phyloP scores from a whole-genome alignment of 371 early-diverging fungal genomes.

The Circinella minor region DNA sequence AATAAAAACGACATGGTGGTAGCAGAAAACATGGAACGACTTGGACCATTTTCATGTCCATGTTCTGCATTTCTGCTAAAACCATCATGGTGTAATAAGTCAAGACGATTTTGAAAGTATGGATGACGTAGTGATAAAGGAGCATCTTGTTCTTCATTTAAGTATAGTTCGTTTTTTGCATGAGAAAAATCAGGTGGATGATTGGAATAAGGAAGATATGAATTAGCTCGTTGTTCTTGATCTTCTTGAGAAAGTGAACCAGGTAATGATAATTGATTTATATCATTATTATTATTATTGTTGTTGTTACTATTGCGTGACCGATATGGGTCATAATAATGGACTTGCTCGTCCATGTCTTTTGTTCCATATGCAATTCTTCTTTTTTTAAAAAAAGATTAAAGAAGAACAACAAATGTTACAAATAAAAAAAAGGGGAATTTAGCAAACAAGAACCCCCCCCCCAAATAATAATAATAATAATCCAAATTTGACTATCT shows the following conservation, averaged over 20 bases:
- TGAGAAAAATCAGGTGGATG: constrained; percentile 24
- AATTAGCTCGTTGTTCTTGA: constrained; percentile 13
- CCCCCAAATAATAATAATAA: no score
- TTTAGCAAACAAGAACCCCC: no score
- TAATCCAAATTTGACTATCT: no score
- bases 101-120: neutral
- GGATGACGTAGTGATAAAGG: neutral
- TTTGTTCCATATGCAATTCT: neutral
- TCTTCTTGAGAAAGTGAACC: neutral
- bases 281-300: neutral
- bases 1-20: constrained; percentile 3
- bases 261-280: neutral
- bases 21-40: constrained; percentile 12
- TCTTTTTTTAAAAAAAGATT: neutral
- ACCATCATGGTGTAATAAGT: constrained; percentile 5
- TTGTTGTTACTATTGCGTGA: neutral
- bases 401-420: constrained; percentile 1
- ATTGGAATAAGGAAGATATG: constrained; percentile 41
- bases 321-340: neutral
- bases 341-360: neutral
- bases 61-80: no score
- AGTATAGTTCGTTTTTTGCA: constrained; percentile 1
- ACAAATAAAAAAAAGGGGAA: constrained; percentile 2
- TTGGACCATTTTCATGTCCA: neutral
- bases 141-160: constrained; percentile 5